A percentile compares a stretch with the other conserved stretches of the same genome.
Evolutionary conservation across 75 land plant species (phyloP).

Genomic region (Selaginella moellendorffii): DNA sequence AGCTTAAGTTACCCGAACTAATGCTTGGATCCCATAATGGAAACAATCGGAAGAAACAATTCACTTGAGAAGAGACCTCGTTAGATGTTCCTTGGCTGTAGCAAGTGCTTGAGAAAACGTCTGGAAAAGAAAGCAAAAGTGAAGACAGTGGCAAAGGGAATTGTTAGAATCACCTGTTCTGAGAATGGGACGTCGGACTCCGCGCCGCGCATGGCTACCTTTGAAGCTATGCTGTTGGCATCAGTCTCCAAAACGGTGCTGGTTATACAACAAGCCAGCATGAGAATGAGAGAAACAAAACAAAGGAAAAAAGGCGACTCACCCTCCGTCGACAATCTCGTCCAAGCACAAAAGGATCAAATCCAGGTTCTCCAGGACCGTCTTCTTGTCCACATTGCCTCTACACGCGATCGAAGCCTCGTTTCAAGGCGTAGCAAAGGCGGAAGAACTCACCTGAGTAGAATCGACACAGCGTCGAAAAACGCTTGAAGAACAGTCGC

Average conservation of each 20-base stretch:
- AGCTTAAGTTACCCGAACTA: too few species aligned
- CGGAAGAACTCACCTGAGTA: too few species aligned
- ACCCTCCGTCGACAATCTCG: constrained; percentile 97
- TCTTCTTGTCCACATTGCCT: constrained; percentile 70
- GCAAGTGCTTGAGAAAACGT: constrained; percentile 82
- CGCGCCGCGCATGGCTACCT: constrained; percentile 49
- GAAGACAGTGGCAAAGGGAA: too few species aligned
- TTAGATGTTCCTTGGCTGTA: constrained; percentile 69
- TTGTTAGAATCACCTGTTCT: too few species aligned
- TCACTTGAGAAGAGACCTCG: constrained; percentile 66
- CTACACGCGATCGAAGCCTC: too few species aligned
- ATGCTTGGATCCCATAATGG: too few species aligned
- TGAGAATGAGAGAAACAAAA: too few species aligned
- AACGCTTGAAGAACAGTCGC: constrained; percentile 74
- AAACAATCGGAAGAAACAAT: too few species aligned
- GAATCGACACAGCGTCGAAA: constrained; percentile 63
- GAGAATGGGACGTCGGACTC: constrained; percentile 61
- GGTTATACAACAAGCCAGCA: too few species aligned
- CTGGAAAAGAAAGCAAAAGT: too few species aligned
- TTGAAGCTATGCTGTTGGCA: constrained; percentile 51
- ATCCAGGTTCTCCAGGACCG: constrained; percentile 84
- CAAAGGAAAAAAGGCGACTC: too few species aligned
- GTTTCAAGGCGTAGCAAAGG: too few species aligned
- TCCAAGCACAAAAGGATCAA: constrained; percentile 78
- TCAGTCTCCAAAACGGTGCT: constrained; percentile 88